Evolutionary conservation across 768 basidiomycete genomes (phyloP), one percentile per base, ranked within the genome.

Genomic region (Erythrobasidium yunnanense): DNA sequence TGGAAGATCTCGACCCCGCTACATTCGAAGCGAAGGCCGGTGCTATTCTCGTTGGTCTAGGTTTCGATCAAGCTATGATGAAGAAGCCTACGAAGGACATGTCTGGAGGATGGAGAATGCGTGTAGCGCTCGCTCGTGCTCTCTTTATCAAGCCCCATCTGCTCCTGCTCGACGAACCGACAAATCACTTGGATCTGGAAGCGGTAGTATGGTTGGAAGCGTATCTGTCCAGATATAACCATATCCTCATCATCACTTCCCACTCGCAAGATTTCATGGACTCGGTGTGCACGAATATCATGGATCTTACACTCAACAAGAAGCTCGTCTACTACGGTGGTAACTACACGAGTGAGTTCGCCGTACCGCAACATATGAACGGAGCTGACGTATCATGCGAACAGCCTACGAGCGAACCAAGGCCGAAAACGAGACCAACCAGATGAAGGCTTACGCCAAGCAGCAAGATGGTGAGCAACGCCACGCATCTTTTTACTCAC

Each of bases 201-300:
- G 27, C 60, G 34, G 32, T 42, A 1, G 95, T 97, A 65, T 99
- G 93, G 93, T 81, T 99, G 42, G 93, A 99, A 76, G 93, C 93
- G 11, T 99, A 99, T 78, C 81, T 97, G 45, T 87, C 90, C 30
- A 95, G 90, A 32, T 99, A 99, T 79, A 95, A 93, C 79, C 93
- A 99, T 76, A 97, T 99, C 75, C 84, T 99, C 71, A 88, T 95
- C 74, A 87, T 91, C 80, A 93, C 91, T 6, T 90, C 87, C 53
- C 93, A 99, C 79, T 97, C 93, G n/a, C 88, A 90, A 76, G 93
- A 97, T 80, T 97, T 97, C 81, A 90, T 97, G 89, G 93, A 97
- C 77, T 84, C 82, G 34, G 85, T 71, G 2, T 71, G 70, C 69
- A 55, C 52, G 20, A 56, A 51, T 55, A 53, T 69, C 27, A 55